Evolutionary conservation across 768 basidiomycete genomes (phyloP).

Genomic region (Hygrophoropsis aurantiaca): DNA sequence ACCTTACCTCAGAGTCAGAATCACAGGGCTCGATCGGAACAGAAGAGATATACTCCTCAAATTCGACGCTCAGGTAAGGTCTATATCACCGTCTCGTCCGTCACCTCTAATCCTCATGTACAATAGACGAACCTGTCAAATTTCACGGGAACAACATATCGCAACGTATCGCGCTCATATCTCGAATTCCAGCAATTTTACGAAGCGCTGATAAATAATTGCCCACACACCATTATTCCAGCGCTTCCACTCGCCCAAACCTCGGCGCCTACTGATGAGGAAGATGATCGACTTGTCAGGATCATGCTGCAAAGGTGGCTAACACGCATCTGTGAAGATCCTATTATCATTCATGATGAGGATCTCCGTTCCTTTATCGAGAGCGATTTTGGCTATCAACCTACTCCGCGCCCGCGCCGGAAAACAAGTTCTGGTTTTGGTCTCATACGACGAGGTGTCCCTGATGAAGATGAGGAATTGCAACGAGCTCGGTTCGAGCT

Average conservation of each 20-base stretch:
- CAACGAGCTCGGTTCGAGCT: slow-evolving; percentile 88
- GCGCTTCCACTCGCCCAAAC: slow-evolving; percentile 96
- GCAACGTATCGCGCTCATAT: slow-evolving; percentile 94
- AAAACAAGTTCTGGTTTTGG: slow-evolving; percentile 75
- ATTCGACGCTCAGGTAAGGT: slow-evolving; percentile 86
- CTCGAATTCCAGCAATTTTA: slow-evolving; percentile 94
- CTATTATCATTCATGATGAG: slow-evolving; percentile 84
- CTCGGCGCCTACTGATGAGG: slow-evolving; percentile 95
- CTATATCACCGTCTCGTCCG: background rate
- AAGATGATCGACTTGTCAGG: slow-evolving; percentile 94
- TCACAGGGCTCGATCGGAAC: slow-evolving; percentile 92
- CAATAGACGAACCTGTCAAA: slow-evolving; percentile 91
- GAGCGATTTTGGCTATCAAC: slow-evolving; percentile 95
- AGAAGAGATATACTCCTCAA: slow-evolving; percentile 91
- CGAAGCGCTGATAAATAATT: slow-evolving; percentile 83
- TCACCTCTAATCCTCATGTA: background rate
- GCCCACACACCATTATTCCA: slow-evolving; percentile 95
- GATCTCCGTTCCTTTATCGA: slow-evolving; percentile 95
- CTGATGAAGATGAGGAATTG: slow-evolving; percentile 94
- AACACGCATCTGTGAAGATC: slow-evolving; percentile 88
- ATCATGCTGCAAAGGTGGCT: slow-evolving; percentile 96
- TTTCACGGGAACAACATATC: slow-evolving; percentile 85
- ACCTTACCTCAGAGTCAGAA: slow-evolving; percentile 85
- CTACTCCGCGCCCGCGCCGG: slow-evolving; percentile 70
- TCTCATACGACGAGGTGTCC: slow-evolving; percentile 75